Evolutionary conservation across 2,329 filamentous ascomycete genomes (phyloP), one percentile per base, ranked within the genome.

Genomic region (Colletotrichum shisoi): DNA sequence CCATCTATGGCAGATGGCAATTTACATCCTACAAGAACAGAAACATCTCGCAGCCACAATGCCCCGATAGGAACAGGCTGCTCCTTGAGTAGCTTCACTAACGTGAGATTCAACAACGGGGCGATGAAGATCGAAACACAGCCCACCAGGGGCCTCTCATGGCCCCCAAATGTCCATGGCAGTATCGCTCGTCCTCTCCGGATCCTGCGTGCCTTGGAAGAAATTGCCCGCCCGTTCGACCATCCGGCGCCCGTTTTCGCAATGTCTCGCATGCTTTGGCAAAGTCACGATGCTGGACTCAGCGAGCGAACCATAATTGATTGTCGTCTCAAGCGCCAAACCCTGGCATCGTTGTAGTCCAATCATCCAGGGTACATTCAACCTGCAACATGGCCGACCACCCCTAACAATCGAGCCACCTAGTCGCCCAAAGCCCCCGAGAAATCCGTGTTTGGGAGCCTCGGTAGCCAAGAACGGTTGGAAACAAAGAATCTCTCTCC

Each of bases 151-250:
- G 5, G 46, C 21, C 31, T 19, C 37, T 63, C 19, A 31, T 42
- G 58, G 52, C 52, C 63, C 62, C 60, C 48, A 67, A 64, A 49
- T 63, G 44, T 57, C 60, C 60, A 60, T 59, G 54, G 64, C 61
- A 62, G 46, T 59, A 44, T 54, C 53, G 37, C 58, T 42, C 34
- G 53, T 58, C 48, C 24, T 27, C 15, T 59, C 40, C 61, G 54
- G 15, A 45, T 44, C 51, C 44, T 39, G 46, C 39, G 37, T n/a
- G 40, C 56, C 40, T 21, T 31, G n/a, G 48, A 37, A 59, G 21
- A 31, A 7, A 31, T 31, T 31, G 27, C 27, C 27, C 27, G 27
- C 27, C 5, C 7, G 27, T 31, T 31, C 27, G 27, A 31, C 27
- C 27, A 31, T 31, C 27, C 6, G 27, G 37, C 45, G 45, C 45